Conservation (phyloP, 345 rosid species). For the Syzygium aqueum region DNA sequence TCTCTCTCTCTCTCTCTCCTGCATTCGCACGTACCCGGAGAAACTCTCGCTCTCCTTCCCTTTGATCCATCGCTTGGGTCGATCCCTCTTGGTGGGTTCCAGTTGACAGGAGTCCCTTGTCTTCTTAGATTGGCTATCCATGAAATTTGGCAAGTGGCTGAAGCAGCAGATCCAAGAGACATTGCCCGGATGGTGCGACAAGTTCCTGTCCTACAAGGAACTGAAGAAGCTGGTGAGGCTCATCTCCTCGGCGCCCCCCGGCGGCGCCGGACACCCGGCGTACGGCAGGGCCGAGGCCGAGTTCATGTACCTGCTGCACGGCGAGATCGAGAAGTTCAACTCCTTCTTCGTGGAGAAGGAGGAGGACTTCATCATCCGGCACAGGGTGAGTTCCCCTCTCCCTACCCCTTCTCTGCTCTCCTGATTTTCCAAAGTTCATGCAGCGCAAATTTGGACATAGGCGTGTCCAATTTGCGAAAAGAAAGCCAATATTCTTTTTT, state of each 20-base stretch:
- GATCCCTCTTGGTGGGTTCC: neutral
- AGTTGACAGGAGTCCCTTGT: too few relatives aligned
- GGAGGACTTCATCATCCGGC: conserved; percentile 82
- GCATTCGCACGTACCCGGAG: neutral
- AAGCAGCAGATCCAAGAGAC: conserved; percentile 73
- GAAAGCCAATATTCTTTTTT: too few relatives aligned
- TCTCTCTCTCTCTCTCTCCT: neutral
- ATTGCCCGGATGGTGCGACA: conserved; percentile 74
- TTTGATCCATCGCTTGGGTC: neutral
- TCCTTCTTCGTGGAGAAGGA: conserved; percentile 76
- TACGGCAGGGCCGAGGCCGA: conserved; percentile 31
- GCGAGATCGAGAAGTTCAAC: conserved; percentile 85
- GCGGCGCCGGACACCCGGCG: neutral
- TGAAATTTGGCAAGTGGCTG: conserved; percentile 91
- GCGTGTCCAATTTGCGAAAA: neutral
- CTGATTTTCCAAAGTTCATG: neutral
- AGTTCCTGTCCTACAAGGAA: conserved; percentile 62
- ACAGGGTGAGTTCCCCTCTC: conserved; percentile 33
- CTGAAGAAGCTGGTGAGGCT: conserved; percentile 62
- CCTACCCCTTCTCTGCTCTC: neutral
- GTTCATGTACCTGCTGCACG: conserved; percentile 49
- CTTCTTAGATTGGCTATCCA: neutral
- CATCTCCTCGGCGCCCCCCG: conserved; percentile 28
- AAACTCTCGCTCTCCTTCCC: neutral
- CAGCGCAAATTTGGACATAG: neutral